These are phyloP conservation scores for Ascochyta fabae DNA, from an alignment of 2,329 filamentous ascomycete species.

Conservation along the genomic window DNA sequence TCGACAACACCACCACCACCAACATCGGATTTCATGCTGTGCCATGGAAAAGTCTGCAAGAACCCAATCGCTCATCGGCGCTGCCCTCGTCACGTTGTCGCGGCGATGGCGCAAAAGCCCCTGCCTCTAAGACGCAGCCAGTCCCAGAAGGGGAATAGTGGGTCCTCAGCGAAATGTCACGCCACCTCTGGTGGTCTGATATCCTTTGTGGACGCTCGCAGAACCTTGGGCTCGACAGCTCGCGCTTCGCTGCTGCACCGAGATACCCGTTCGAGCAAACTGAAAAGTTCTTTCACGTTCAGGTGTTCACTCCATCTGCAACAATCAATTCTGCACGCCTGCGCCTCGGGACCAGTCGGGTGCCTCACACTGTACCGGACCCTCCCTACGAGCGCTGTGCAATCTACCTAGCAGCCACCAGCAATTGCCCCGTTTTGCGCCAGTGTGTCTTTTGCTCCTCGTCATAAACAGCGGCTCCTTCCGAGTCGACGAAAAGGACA, in stretches of 20 bases:
- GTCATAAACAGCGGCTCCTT: constrained; percentile 28
- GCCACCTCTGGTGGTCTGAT: constrained; percentile 47
- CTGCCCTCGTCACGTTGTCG: constrained; percentile 5
- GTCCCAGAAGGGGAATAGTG: constrained; percentile 18
- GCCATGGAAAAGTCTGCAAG: neutral
- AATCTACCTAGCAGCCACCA: constrained; percentile 15
- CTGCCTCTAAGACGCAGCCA: constrained; percentile 12
- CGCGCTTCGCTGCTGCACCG: constrained; percentile 24
- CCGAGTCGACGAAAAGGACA: constrained; percentile 11
- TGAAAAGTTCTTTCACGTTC: constrained; percentile 17
- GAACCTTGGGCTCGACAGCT: constrained; percentile 14
- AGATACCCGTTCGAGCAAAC: constrained; percentile 25
- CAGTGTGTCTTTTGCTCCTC: constrained; percentile 24
- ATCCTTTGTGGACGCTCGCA: constrained; percentile 17
- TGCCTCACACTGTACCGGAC: constrained; percentile 9
- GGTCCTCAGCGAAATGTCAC: constrained; percentile 36
- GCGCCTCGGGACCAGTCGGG: constrained; percentile 16
- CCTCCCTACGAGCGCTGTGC: constrained; percentile 7
- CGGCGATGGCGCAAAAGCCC: constrained; percentile 3
- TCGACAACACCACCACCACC: neutral
- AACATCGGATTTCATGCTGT: constrained; percentile 5
- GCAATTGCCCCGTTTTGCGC: constrained; percentile 25
- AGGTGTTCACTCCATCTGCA: constrained; percentile 19
- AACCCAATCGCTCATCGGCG: constrained; percentile 3
- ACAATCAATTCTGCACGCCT: constrained; percentile 20